phyloP scores from a whole-genome alignment of 306 rosid genomes.

The Vigna angularis region DNA sequence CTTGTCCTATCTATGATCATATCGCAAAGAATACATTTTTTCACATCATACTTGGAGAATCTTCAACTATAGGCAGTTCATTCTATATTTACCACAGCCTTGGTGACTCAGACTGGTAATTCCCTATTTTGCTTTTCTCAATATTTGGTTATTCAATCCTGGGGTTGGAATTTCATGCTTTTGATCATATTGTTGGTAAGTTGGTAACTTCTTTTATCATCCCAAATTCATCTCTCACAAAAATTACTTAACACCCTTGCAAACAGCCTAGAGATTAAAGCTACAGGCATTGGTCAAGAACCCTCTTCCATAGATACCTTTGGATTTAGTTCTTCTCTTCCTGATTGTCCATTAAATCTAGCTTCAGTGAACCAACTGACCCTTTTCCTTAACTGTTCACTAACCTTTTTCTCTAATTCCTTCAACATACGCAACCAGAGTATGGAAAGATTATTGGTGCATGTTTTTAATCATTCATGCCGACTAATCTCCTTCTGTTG shows the following conservation, averaged over 20 bases:
- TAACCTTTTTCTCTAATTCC: too few relatives aligned
- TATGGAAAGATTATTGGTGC: not conserved
- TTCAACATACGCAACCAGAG: not conserved
- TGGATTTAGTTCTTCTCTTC: not conserved
- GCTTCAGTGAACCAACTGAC: too few relatives aligned
- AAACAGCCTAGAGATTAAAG: not conserved
- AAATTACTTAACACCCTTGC: not conserved
- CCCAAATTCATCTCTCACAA: not conserved
- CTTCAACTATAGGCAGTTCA: not conserved
- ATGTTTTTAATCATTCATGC: not conserved
- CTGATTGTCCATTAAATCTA: not conserved
- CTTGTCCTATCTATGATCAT: too few relatives aligned
- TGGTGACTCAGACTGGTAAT: not conserved
- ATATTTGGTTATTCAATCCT: not conserved
- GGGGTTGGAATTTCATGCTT: not conserved
- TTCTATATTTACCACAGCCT: not conserved
- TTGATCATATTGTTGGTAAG: not conserved
- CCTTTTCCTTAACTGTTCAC: too few relatives aligned
- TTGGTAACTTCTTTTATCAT: not conserved
- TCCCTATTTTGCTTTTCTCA: not conserved
- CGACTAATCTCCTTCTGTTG: not conserved
- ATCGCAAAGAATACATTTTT: not conserved
- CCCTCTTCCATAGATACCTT: not conserved
- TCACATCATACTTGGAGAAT: not conserved
- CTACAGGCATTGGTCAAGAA: not conserved